Base-by-base conservation (phyloP, 2,329 filamentous ascomycete species). In the Elsinoe australis region DNA sequence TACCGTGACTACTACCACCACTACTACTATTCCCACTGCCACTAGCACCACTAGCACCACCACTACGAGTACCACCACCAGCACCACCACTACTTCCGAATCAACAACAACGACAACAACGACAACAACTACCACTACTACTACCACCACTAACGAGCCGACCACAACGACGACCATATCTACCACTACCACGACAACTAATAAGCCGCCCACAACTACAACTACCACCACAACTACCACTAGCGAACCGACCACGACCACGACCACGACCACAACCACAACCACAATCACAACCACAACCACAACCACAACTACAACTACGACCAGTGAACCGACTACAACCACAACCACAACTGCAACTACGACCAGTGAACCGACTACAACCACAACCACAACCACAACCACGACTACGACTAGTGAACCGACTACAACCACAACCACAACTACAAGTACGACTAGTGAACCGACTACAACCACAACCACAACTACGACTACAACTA, bases 51-150 rank as follows among this genome's bases (percentile, higher is more conserved):
- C 21, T 5, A 42, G 12, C 14, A 29, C 26, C n/a, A 28, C 38
- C n/a, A 31, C 22, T 12, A 42, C 21, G 7, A 42, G 9, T n/a
- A 31, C 38, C 5, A 31, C 14, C 5, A 17, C 38, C 18, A 42
- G 14, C 15, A 42, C 38, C 17, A 18, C n/a, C 18, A 6, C 24
- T 8, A 15, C 26, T 3, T 28, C 39, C 19, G 19, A 21, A 15
- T 28, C 26, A 6, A 15, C 21, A 12, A 44, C 39, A 31, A 44
- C 22, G 9, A 44, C 39, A 3, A 18, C 38, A 7, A 42, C 26
- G 5, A 31, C 38, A 41, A 41, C 38, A 26, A 26, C 38, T 10
- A 42, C 38, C 4, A 42, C 38, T 22, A 42, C 38, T 3, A 42
- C 22, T 14, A 28, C 38, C 4, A 17, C 15, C 2, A 17, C n/a